Conservation (phyloP, 2,329 filamentous ascomycete genomes). For the Didymella segeticola region DNA sequence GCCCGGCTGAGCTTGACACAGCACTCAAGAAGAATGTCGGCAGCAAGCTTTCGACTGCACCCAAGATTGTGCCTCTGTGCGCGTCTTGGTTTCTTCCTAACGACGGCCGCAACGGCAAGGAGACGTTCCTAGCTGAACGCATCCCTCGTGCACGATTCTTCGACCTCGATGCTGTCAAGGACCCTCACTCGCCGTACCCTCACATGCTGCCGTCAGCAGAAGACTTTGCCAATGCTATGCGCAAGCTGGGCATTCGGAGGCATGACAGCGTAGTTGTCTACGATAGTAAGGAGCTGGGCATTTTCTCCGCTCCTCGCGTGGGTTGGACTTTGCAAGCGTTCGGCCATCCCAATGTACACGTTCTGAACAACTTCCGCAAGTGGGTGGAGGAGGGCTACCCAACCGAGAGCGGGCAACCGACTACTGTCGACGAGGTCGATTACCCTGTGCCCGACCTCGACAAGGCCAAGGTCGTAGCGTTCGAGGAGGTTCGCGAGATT, state of each 20-base stretch:
- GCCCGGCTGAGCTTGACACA: conserved; percentile 79
- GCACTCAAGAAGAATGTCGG: conserved; percentile 84
- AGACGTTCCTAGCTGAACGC: conserved; percentile 80
- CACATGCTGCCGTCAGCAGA: conserved; percentile 91
- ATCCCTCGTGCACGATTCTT: conserved; percentile 95
- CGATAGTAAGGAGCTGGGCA: conserved; percentile 86
- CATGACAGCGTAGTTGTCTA: conserved; percentile 95
- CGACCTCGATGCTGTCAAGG: conserved; percentile 90
- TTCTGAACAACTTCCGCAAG: conserved; percentile 94
- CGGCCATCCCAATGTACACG: conserved; percentile 84
- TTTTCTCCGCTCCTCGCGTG: conserved; percentile 92
- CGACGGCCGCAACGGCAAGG: conserved; percentile 79
- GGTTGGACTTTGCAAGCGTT: conserved; percentile 93
- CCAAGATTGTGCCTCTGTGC: conserved; percentile 86
- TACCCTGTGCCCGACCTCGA: conserved; percentile 57
- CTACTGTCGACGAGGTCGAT: conserved; percentile 52
- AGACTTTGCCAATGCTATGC: conserved; percentile 87
- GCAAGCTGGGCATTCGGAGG: conserved; percentile 80
- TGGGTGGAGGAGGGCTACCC: conserved; percentile 87
- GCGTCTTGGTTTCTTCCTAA: conserved; percentile 97
- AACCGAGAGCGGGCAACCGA: conserved; percentile 76
- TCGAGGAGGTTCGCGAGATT: conserved; percentile 81
- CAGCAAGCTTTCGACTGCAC: conserved; percentile 78
- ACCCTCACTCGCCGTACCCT: conserved; percentile 86
- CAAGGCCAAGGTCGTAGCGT: conserved; percentile 73